Percentiles rank a stretch among this genome's conserved stretches.
Evolutionary conservation across 192 early-diverging fungal genomes (phyloP).

Genomic region (Coemansia sp.): DNA sequence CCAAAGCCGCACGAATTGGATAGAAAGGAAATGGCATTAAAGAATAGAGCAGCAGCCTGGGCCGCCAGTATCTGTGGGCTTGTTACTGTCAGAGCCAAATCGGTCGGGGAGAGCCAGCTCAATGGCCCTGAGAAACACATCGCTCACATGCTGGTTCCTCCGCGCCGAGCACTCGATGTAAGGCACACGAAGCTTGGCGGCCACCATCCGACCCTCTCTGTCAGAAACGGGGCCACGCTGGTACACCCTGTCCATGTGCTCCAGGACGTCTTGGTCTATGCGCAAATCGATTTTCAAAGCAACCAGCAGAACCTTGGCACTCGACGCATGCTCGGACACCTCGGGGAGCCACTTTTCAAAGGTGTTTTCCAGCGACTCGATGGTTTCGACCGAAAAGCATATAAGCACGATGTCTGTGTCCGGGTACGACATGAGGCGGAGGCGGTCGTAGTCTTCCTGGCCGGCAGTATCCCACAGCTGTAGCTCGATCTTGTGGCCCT

Average conservation of each 20-base stretch:
- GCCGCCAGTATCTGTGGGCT: background rate
- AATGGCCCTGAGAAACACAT: slow-evolving; percentile 54
- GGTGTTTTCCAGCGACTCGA: slow-evolving; percentile 77
- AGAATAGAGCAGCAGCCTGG: slow-evolving; percentile 37
- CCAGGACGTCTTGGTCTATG: slow-evolving; percentile 24
- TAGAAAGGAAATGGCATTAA: background rate
- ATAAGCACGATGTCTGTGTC: slow-evolving; percentile 88
- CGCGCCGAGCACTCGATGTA: slow-evolving; percentile 83
- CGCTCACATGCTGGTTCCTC: slow-evolving; percentile 19
- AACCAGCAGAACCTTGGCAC: slow-evolving; percentile 22
- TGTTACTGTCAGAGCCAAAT: background rate
- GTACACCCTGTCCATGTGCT: slow-evolving; percentile 56
- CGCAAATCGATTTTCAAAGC: slow-evolving; percentile 54
- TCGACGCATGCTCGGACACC: slow-evolving; percentile 1
- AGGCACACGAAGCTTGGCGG: slow-evolving; percentile 65
- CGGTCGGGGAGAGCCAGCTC: slow-evolving; percentile 2
- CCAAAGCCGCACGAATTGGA: background rate
- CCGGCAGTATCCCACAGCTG: slow-evolving; percentile 94
- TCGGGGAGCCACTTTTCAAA: slow-evolving; percentile 34
- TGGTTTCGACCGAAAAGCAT: slow-evolving; percentile 83
- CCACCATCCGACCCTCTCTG: slow-evolving; percentile 63
- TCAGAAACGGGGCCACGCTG: slow-evolving; percentile 9
- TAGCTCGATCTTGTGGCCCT: slow-evolving; percentile 79
- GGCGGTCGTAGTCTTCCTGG: slow-evolving; percentile 92
- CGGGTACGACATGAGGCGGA: slow-evolving; percentile 85